Base-by-base conservation (phyloP, 2,329 filamentous ascomycete genomes). In the Acarospora socialis region DNA sequence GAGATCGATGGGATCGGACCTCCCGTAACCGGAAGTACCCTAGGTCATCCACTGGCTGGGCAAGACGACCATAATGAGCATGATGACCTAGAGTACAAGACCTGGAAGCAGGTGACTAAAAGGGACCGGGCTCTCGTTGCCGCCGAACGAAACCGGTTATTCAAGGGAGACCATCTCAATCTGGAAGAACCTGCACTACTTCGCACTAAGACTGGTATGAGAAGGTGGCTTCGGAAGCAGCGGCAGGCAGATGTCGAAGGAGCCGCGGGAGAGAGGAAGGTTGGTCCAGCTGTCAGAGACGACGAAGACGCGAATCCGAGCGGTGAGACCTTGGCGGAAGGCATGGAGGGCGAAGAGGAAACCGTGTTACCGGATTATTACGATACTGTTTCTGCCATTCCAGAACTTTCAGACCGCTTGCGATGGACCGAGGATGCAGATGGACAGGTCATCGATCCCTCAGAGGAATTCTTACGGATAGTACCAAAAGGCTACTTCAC, bases 61-160 rank as follows among this genome's bases (percentile, higher is more conserved):
- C 70, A 70, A 18, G 68, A 65, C 9, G 80, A 92, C 45, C 81
- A 92, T 44, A 68, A 71, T 8, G 83, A 83, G 43, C 74, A 92
- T 45, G 86, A 95, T 45, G 86, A 95, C 36, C 60, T 70, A 2
- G 87, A 94, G 50, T 93, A 90, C 59, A 92, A 92, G 53, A 81
- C 90, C 21, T 98, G 92, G 90, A 98, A 95, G 60, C 87, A 95
- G 55, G 83, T 93, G 23, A 98, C 90, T 2, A 95, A 95, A 59
- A 94, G 90, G 52, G 86, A 93, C 48, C 77, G 90, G 40, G 90
- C 90, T 3, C 62, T 79, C 15, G 73, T 87, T 32, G 80, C 90
- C 37, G 83, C 86, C 41, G 82, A 93, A 51, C 73, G 90, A 19
- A 77, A 84, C 53, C 72, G 80, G 22, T 69, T 98, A 9, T 93